A percentile compares a stretch with the other conserved stretches of the same genome.
Conservation (phyloP, 805 yeast species). For the Metschnikowia matae region DNA sequence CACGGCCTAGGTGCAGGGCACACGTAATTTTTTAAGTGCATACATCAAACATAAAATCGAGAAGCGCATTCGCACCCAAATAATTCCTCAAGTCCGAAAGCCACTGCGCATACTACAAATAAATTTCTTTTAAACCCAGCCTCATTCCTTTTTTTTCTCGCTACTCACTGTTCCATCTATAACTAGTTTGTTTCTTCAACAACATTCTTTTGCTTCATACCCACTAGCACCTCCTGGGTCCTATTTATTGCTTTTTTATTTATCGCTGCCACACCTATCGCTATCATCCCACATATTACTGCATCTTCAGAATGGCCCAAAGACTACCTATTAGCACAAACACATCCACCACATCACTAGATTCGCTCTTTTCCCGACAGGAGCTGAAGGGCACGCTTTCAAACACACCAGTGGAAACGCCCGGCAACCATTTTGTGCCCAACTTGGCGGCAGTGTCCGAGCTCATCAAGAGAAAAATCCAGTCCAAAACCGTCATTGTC, state of each 20-base stretch:
- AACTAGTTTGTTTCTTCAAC: background rate
- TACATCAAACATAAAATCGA: constrained; percentile 1
- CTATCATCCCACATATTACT: background rate
- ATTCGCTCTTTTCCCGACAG: constrained; percentile 24
- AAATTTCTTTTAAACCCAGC: background rate
- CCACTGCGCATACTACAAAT: background rate
- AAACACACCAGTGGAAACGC: constrained; percentile 16
- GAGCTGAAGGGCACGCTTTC: constrained; percentile 17
- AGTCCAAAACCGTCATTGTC: constrained; percentile 24
- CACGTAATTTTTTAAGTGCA: constrained; percentile 4
- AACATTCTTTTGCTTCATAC: background rate
- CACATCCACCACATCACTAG: constrained; percentile 25
- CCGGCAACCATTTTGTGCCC: constrained; percentile 1
- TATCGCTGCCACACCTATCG: background rate
- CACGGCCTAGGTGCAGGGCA: background rate
- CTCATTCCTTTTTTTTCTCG: background rate
- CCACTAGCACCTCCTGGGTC: background rate
- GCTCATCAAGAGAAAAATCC: constrained; percentile 13
- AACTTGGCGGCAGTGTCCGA: constrained; percentile 13
- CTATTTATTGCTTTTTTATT: background rate
- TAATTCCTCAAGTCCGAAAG: constrained; percentile 2
- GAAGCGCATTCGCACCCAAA: constrained; percentile 4
- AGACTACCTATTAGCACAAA: constrained; percentile 13
- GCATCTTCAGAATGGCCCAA: background rate
- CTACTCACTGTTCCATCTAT: background rate